Conservation (phyloP, 2,329 filamentous ascomycete genomes). For the Paracoccidioides lutzii region DNA sequence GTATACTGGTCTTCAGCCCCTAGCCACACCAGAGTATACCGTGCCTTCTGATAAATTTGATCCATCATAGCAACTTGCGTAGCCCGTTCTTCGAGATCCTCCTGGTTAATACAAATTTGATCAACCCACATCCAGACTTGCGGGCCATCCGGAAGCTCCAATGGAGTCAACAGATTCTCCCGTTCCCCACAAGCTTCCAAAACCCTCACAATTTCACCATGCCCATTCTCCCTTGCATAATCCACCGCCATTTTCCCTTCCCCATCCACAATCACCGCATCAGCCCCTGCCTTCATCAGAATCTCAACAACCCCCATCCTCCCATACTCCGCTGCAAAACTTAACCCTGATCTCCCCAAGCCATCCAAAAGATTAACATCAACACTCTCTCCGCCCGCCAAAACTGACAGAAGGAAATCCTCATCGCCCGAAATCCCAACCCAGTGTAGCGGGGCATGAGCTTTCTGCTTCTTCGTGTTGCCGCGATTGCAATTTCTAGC, state of each 20-base stretch:
- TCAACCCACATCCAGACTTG: constrained; percentile 10
- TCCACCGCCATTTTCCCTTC: neutral
- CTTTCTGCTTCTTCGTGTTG: neutral
- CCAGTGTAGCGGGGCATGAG: neutral
- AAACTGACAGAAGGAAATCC: neutral
- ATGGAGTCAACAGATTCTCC: neutral
- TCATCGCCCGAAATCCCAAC: neutral
- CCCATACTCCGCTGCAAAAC: constrained; percentile 2
- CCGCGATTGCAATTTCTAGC: constrained; percentile 1
- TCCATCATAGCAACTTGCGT: constrained; percentile 11
- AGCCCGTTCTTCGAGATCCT: constrained; percentile 8
- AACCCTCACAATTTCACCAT: neutral
- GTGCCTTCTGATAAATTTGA: constrained; percentile 9
- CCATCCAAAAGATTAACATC: neutral
- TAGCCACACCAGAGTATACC: constrained; percentile 14
- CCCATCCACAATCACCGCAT: neutral
- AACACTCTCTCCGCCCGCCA: neutral
- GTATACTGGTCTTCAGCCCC: constrained; percentile 9
- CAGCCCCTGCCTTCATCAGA: neutral
- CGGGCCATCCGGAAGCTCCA: neutral
- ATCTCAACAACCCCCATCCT: neutral
- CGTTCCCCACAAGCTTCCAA: neutral
- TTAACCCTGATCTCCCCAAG: neutral
- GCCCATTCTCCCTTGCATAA: neutral
- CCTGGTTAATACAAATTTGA: constrained; percentile 12